Evolutionary conservation across 2,329 filamentous ascomycete genomes (phyloP).

Genomic region (Hortaea werneckii): DNA sequence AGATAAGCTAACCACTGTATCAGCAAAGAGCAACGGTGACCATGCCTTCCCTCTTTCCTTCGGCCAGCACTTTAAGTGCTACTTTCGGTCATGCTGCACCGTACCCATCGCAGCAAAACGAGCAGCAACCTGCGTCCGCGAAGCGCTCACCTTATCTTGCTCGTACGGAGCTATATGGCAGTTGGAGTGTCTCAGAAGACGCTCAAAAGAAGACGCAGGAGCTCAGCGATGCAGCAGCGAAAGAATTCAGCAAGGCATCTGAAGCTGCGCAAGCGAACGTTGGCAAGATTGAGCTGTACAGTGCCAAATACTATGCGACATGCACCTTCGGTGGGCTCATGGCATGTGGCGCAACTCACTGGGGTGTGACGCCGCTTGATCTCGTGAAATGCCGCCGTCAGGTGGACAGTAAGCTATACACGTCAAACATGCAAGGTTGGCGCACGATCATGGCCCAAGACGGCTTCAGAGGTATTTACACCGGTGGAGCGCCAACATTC

Average conservation of each 20-base stretch:
- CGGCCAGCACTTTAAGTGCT: slow-evolving; percentile 43
- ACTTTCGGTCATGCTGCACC: slow-evolving; percentile 41
- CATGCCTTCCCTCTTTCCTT: slow-evolving; percentile 50
- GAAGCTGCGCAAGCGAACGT: slow-evolving; percentile 55
- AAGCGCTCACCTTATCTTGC: slow-evolving; percentile 41
- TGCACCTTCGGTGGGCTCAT: slow-evolving; percentile 68
- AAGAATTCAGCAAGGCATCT: slow-evolving; percentile 62
- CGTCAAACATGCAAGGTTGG: slow-evolving; percentile 54
- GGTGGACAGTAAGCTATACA: slow-evolving; percentile 56
- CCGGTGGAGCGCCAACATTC: slow-evolving; percentile 55
- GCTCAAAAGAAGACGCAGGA: slow-evolving; percentile 61
- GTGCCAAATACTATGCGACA: slow-evolving; percentile 60
- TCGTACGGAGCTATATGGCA: slow-evolving; percentile 57
- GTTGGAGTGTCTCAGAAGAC: slow-evolving; percentile 66
- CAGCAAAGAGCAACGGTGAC: too few species aligned
- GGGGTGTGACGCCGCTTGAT: slow-evolving; percentile 56
- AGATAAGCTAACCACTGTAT: too few species aligned
- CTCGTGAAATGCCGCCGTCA: slow-evolving; percentile 58
- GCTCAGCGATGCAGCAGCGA: slow-evolving; percentile 57
- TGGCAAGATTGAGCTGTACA: slow-evolving; percentile 68
- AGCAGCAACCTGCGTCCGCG: slow-evolving; percentile 27
- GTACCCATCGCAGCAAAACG: slow-evolving; percentile 10
- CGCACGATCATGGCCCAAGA: slow-evolving; percentile 50
- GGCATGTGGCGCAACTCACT: slow-evolving; percentile 43
- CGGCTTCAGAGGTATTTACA: slow-evolving; percentile 55